Evolutionary conservation across 1,284 basidiomycete genomes (phyloP), one percentile per base, ranked within the genome.

Genomic region (Cryptococcus sp.): DNA sequence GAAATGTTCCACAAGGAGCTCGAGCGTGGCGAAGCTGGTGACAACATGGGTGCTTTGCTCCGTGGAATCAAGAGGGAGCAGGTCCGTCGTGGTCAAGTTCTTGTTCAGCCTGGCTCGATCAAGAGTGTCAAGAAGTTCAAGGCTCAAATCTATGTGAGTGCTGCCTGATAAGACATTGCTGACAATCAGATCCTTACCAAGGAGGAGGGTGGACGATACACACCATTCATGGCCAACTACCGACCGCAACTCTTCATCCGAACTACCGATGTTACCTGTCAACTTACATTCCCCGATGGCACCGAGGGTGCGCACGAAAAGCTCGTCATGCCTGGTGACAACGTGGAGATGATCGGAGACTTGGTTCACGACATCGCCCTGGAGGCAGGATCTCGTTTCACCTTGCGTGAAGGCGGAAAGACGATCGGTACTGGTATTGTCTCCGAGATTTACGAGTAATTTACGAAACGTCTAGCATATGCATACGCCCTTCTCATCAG

Each of bases 1-100:
- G 95, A 99, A 81, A 98, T 97, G 91, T 99, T 99, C 88, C 94
- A 97, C 85, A 98, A 97, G 84, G 96, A 99, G 82, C 86, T 99
- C 62, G 96, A 99, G 57, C 87, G 93, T 61, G 95, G 93, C 64
- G 92, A 98, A 80, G 95, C 96, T 67, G 96, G 96, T 76, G 96
- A 99, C 82, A 99, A 99, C 84, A 98, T 98, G 93, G 96, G 96
- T 72, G 91, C 90, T 60, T 84, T 99, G 49, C 87, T 99, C 55
- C 92, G 96, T 81, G 94, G 96, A 79, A 83, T 98, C 78, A 98
- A 98, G 83, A 89, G 95, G 68, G 96, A 99, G 79, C 93, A 99
- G 80, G 82, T 99, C 76, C 85, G 85, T 68, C 90, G 96, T 72
- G 96, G 96, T 51, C 92, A 95, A 79, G 90, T 99, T 62, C 84